Evolutionary conservation across 2,329 filamentous ascomycete species (phyloP).

Genomic region (Fusarium globosum): DNA sequence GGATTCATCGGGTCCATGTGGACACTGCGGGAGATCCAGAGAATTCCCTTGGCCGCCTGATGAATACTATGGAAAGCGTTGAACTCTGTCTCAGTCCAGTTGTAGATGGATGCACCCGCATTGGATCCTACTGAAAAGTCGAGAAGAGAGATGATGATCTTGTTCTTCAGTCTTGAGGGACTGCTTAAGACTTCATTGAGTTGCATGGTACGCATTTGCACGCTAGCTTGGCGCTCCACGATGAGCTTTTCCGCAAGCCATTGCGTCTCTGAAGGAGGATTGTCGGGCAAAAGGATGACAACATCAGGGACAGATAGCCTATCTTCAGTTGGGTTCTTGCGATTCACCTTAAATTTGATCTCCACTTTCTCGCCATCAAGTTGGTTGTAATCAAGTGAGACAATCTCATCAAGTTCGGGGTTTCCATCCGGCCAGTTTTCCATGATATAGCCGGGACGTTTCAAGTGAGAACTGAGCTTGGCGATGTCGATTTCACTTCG

Average conservation of each 20-base stretch:
- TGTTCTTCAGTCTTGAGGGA: conserved; percentile 33
- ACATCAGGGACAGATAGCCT: not conserved
- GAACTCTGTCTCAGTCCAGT: conserved; percentile 55
- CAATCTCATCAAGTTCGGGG: not conserved
- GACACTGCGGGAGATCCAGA: conserved; percentile 62
- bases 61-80: conserved; percentile 55
- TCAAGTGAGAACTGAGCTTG: conserved; percentile 42
- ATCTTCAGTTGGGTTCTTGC: not conserved
- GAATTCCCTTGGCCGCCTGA: conserved; percentile 50
- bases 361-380: not conserved
- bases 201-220: conserved; percentile 5
- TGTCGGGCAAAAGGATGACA: conserved; percentile 34
- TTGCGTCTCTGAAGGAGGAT: conserved; percentile 13
- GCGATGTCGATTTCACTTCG: conserved; percentile 23
- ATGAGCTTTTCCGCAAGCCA: conserved; percentile 22
- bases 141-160: conserved; percentile 59
- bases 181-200: conserved; percentile 21
- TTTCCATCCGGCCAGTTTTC: conserved; percentile 5
- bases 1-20: conserved; percentile 52
- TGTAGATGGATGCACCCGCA: conserved; percentile 49
- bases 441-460: conserved; percentile 46
- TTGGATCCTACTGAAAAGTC: conserved; percentile 51
- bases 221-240: not conserved
- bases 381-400: not conserved
- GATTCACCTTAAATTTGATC: conserved; percentile 12